A percentile compares a stretch with the other conserved stretches of the same genome.
phyloP scores from a whole-genome alignment of 495 filamentous ascomycete species.

The Aspergillus avenaceus region DNA sequence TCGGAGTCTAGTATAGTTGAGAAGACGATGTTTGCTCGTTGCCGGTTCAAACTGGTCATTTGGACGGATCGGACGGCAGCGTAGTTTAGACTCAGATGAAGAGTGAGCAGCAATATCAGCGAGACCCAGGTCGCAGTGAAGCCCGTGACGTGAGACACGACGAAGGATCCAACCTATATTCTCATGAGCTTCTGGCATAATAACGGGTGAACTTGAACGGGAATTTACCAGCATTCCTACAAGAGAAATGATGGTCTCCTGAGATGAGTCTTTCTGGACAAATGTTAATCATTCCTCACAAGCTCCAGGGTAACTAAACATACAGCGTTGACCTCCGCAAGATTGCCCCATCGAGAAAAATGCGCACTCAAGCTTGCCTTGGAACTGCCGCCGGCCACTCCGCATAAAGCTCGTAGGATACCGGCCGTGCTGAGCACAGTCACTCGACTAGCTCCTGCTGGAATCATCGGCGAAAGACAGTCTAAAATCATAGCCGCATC shows the following conservation, averaged over 20 bases:
- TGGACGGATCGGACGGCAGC: slow-evolving; percentile 76
- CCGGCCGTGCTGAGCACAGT: slow-evolving; percentile 70
- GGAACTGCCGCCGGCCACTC: slow-evolving; percentile 81
- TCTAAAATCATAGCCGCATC: slow-evolving; percentile 87
- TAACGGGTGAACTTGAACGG: neutral
- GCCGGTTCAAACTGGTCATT: slow-evolving; percentile 82
- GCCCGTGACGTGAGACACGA: slow-evolving; percentile 71
- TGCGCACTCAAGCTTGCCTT: slow-evolving; percentile 91
- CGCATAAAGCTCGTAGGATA: slow-evolving; percentile 76
- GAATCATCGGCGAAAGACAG: slow-evolving; percentile 76
- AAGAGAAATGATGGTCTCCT: slow-evolving; percentile 91
- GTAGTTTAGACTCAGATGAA: slow-evolving; percentile 82
- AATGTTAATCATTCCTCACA: too few relatives aligned
- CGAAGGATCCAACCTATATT: slow-evolving; percentile 65
- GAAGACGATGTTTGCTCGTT: slow-evolving; percentile 78
- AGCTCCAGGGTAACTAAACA: too few relatives aligned
- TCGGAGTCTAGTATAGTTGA: slow-evolving; percentile 52
- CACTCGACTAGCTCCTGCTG: slow-evolving; percentile 59
- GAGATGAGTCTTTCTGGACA: slow-evolving; percentile 79
- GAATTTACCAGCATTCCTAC: slow-evolving; percentile 76
- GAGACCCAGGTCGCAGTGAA: slow-evolving; percentile 70
- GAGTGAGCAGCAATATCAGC: slow-evolving; percentile 63
- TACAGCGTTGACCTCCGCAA: slow-evolving; percentile 89
- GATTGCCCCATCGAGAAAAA: slow-evolving; percentile 83
- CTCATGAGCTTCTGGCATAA: neutral